Conservation (phyloP, 768 basidiomycete genomes). For the Lanmaoa pseudosensibilis region DNA sequence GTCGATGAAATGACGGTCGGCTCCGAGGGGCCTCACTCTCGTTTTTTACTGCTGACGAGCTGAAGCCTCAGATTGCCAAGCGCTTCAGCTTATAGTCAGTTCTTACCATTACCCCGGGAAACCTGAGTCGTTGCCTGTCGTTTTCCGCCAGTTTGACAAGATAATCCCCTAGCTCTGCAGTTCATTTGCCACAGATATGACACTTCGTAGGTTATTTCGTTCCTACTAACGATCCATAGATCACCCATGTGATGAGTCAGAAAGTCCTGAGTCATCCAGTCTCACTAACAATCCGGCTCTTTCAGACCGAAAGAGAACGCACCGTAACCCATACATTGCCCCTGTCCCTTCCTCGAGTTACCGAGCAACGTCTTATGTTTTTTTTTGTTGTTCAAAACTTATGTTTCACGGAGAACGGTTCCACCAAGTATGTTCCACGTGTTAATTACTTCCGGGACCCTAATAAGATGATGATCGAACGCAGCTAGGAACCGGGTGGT, state of each 20-base stretch:
- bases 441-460: conserved; percentile 1
- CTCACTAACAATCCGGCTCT: neutral
- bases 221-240: neutral
- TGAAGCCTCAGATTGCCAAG: neutral
- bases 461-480: neutral
- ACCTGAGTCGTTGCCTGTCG: neutral
- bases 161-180: neutral
- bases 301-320: neutral
- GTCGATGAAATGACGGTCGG: neutral
- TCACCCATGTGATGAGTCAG: neutral
- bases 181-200: neutral
- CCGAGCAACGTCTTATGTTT: neutral
- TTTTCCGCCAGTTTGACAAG: neutral
- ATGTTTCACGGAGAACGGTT: conserved; percentile 12
- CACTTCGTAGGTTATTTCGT: neutral
- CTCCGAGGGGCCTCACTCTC: neutral
- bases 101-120: neutral
- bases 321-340: neutral
- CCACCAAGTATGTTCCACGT: conserved; percentile 18
- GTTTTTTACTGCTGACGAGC: neutral
- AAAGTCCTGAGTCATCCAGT: neutral
- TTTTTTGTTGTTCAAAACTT: neutral
- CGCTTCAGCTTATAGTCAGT: neutral
- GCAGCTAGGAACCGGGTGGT: neutral
- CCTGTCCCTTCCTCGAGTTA: neutral